Percentiles rank a stretch among this genome's conserved stretches.
These are phyloP conservation scores for Pinguiococcus pyrenoidosus DNA, from an alignment of 108 stramenopile genomes.

Conservation along the genomic window DNA sequence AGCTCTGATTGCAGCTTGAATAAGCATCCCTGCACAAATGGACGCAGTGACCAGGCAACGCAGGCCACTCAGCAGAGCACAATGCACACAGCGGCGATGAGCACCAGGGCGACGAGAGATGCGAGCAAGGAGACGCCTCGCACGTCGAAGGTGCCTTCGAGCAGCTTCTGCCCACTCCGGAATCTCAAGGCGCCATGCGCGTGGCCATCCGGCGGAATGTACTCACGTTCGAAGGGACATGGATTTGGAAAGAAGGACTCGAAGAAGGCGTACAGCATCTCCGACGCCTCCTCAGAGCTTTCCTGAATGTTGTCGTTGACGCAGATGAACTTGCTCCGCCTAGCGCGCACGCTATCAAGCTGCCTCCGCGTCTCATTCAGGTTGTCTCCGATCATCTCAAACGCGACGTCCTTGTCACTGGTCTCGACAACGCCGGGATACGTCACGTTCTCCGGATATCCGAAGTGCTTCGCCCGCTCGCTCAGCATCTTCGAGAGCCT, in stretches of 20 bases:
- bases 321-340: conserved; percentile 40
- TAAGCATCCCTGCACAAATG: too few species aligned
- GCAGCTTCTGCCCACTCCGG: too few species aligned
- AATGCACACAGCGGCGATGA: too few species aligned
- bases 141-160: too few species aligned
- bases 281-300: conserved; percentile 8
- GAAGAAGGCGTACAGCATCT: conserved; percentile 15
- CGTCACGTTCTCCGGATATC: background rate
- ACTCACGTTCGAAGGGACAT: conserved; percentile 24
- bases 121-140: too few species aligned
- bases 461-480: background rate
- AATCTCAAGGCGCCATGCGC: too few species aligned
- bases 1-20: too few species aligned
- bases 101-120: too few species aligned
- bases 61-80: too few species aligned
- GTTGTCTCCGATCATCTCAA: conserved; percentile 41
- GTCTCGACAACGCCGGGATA: background rate
- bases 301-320: conserved; percentile 42
- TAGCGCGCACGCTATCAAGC: conserved; percentile 30
- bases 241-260: conserved; percentile 10
- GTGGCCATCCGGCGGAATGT: too few species aligned
- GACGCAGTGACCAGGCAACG: too few species aligned
- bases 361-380: conserved; percentile 3
- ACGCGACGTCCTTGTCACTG: conserved; percentile 18
- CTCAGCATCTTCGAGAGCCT: background rate